These are phyloP conservation scores for Teunomyces panamensis DNA, from an alignment of 805 yeast species.

Conservation along the genomic window DNA sequence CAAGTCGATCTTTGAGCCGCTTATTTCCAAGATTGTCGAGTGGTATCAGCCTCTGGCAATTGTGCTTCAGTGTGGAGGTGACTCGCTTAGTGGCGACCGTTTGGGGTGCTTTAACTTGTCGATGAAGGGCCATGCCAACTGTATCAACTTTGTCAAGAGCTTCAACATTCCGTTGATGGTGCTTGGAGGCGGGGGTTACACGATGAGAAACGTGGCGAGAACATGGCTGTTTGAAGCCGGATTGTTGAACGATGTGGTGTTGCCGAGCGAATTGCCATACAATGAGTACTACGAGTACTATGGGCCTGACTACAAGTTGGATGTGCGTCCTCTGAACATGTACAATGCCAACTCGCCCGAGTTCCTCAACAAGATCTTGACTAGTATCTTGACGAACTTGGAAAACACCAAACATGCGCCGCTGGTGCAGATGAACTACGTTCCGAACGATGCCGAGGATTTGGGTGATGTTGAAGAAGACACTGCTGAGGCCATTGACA, in stretches of 20 bases:
- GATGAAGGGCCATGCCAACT: constrained; percentile 93
- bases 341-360: constrained; percentile 93
- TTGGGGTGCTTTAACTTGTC: constrained; percentile 94
- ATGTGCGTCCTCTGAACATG: constrained; percentile 95
- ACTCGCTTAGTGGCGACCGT: constrained; percentile 92
- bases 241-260: constrained; percentile 70
- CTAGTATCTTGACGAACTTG: constrained; percentile 72
- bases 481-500: constrained; percentile 71
- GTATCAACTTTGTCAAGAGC: constrained; percentile 81
- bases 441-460: constrained; percentile 87
- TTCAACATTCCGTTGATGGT: constrained; percentile 90
- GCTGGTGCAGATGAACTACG: constrained; percentile 89
- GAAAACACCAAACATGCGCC: constrained; percentile 95
- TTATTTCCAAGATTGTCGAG: constrained; percentile 70
- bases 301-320: constrained; percentile 94
- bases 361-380: constrained; percentile 78
- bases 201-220: constrained; percentile 94
- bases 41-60: constrained; percentile 95
- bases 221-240: constrained; percentile 96
- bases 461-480: constrained; percentile 87
- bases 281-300: constrained; percentile 96
- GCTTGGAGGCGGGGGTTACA: constrained; percentile 97
- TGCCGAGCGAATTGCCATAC: constrained; percentile 68
- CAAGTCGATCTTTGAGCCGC: constrained; percentile 85
- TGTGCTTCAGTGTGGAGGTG: constrained; percentile 98